These are phyloP conservation scores for Alternaria tenuissima DNA, from an alignment of 2,329 filamentous ascomycete genomes.

Conservation along the genomic window DNA sequence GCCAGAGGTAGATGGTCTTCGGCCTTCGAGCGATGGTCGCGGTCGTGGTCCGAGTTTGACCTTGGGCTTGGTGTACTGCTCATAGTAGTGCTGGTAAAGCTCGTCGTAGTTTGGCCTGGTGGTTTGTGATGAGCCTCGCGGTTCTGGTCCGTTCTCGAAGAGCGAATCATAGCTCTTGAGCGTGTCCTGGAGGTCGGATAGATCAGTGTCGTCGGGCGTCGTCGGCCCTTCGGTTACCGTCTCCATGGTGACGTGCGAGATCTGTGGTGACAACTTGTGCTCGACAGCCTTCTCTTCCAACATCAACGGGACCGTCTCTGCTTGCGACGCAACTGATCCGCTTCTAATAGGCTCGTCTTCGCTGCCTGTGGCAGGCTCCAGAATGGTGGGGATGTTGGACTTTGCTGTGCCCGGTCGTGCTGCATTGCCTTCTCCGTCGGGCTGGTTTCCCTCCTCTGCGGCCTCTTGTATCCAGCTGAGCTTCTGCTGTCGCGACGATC, in stretches of 20 bases:
- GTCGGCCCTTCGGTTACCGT: slow-evolving; percentile 30
- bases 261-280: slow-evolving; percentile 22
- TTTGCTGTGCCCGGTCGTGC: slow-evolving; percentile 34
- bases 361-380: slow-evolving; percentile 24
- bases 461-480: slow-evolving; percentile 95
- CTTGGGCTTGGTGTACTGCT: slow-evolving; percentile 73
- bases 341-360: slow-evolving; percentile 18
- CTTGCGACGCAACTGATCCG: slow-evolving; percentile 22
- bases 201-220: slow-evolving; percentile 29
- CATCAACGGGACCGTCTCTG: slow-evolving; percentile 27
- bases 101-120: slow-evolving; percentile 51
- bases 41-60: slow-evolving; percentile 90
- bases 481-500: slow-evolving; percentile 75
- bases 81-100: slow-evolving; percentile 58
- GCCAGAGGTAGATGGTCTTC: slow-evolving; percentile 67
- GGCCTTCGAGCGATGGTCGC: slow-evolving; percentile 75
- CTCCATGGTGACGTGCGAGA: slow-evolving; percentile 35
- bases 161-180: slow-evolving; percentile 46
- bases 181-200: slow-evolving; percentile 34
- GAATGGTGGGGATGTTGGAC: slow-evolving; percentile 34
- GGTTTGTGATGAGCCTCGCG: slow-evolving; percentile 54
- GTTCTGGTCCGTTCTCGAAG: slow-evolving; percentile 51
- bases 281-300: slow-evolving; percentile 24
- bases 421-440: slow-evolving; percentile 25
- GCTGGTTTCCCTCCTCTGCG: slow-evolving; percentile 72